These are phyloP conservation scores for Claviceps monticola DNA, from an alignment of 2,329 filamentous ascomycete genomes.

Conservation along the genomic window DNA sequence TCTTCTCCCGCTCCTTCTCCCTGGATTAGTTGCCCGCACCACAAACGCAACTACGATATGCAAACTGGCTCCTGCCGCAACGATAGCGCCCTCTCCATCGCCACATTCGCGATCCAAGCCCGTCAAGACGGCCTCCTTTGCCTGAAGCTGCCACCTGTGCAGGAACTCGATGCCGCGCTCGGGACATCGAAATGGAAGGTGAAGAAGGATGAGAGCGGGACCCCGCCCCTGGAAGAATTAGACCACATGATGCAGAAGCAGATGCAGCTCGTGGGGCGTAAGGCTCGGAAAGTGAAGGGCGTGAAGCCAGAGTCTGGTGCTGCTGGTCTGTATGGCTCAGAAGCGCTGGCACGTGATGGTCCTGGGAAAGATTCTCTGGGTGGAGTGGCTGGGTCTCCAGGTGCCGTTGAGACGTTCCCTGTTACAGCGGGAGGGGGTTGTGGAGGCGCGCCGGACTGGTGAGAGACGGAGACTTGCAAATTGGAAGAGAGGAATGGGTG, in stretches of 20 bases:
- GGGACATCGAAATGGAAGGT: slow-evolving; percentile 71
- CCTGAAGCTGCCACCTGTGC: slow-evolving; percentile 63
- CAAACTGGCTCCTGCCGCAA: slow-evolving; percentile 58
- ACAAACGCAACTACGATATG: slow-evolving; percentile 82
- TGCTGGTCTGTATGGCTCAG: too few species aligned
- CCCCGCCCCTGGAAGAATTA: slow-evolving; percentile 27
- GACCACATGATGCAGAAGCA: slow-evolving; percentile 28
- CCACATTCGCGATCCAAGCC: slow-evolving; percentile 67
- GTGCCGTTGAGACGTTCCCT: slow-evolving; percentile 13
- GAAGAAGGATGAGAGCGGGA: slow-evolving; percentile 49
- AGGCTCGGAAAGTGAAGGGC: slow-evolving; percentile 23
- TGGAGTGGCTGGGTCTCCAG: too few species aligned
- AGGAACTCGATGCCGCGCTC: slow-evolving; percentile 65
- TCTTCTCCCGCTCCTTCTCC: slow-evolving; percentile 23
- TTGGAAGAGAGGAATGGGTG: neutral
- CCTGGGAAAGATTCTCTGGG: too few species aligned
- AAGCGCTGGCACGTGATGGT: too few species aligned
- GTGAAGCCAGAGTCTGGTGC: slow-evolving; percentile 16
- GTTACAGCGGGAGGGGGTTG: slow-evolving; percentile 13
- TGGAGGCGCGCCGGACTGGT: slow-evolving; percentile 34
- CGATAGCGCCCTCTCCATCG: slow-evolving; percentile 63
- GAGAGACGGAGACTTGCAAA: neutral
- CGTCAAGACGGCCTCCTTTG: slow-evolving; percentile 63
- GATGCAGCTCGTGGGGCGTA: slow-evolving; percentile 5
- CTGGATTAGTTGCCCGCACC: slow-evolving; percentile 79